phyloP scores from a whole-genome alignment of 1,139 yeast species.

The Zygoascus meyerae region DNA sequence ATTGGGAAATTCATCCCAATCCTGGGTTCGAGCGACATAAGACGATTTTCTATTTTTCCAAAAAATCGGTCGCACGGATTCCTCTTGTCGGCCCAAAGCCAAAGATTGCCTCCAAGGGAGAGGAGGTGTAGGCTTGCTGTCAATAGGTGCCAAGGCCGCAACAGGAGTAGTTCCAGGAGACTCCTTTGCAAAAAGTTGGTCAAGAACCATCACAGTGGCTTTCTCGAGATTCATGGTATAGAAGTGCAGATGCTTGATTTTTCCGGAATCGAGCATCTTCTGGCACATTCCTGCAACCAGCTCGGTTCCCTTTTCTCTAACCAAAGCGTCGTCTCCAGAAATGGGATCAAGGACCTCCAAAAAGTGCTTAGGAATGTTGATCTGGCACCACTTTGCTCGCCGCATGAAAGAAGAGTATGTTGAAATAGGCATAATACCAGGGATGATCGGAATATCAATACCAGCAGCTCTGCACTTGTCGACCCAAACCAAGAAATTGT shows the following conservation, averaged over 20 bases:
- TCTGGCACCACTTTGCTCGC: constrained; percentile 91
- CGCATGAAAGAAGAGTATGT: constrained; percentile 88
- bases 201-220: constrained; percentile 84
- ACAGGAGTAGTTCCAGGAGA: constrained; percentile 20
- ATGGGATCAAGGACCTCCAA: constrained; percentile 68
- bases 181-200: constrained; percentile 49
- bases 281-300: constrained; percentile 80
- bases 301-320: constrained; percentile 80
- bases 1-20: constrained; percentile 94
- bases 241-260: constrained; percentile 79
- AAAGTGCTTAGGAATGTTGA: constrained; percentile 70
- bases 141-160: constrained; percentile 15
- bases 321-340: constrained; percentile 84
- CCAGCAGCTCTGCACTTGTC: constrained; percentile 63
- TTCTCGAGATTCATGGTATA: constrained; percentile 95
- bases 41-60: constrained; percentile 95
- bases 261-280: constrained; percentile 61
- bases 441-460: constrained; percentile 82
- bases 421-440: constrained; percentile 97
- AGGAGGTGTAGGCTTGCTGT: constrained; percentile 24
- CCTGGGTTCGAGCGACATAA: constrained; percentile 82
- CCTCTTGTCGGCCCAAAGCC: constrained; percentile 74
- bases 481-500: constrained; percentile 81
- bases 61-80: constrained; percentile 86
- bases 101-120: constrained; percentile 90